phyloP scores from a whole-genome alignment of 2,329 filamentous ascomycete genomes.

The Fusarium nodosum region DNA sequence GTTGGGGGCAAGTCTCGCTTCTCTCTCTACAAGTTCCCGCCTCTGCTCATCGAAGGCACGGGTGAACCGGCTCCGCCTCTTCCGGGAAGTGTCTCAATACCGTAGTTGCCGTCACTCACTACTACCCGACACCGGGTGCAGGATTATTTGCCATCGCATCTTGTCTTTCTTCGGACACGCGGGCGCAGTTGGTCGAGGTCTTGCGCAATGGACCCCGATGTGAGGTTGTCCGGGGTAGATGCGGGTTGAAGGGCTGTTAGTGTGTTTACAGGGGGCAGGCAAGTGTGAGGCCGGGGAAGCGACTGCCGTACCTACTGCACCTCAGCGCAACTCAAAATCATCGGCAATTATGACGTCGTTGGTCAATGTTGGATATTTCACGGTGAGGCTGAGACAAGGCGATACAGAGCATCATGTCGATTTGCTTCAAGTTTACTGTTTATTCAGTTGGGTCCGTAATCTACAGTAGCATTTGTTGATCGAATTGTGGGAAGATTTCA shows the following conservation, averaged over 20 bases:
- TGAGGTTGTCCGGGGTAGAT: background rate
- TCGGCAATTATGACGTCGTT: conserved; percentile 27
- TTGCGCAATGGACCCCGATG: conserved; percentile 10
- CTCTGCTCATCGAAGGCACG: conserved; percentile 29
- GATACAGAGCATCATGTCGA: background rate
- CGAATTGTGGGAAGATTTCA: background rate
- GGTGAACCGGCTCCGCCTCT: conserved; percentile 24
- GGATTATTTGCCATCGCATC: conserved; percentile 27
- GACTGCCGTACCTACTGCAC: conserved; percentile 15
- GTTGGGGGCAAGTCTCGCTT: conserved; percentile 19
- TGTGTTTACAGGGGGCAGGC: conserved; percentile 13
- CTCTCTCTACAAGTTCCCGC: conserved; percentile 14
- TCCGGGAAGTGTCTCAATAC: conserved; percentile 19
- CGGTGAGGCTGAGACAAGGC: conserved; percentile 1
- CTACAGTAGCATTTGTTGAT: too few relatives aligned
- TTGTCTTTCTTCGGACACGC: conserved; percentile 24
- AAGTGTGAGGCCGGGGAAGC: conserved; percentile 15
- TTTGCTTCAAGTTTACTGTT: conserved; percentile 6
- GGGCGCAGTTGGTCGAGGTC: conserved; percentile 16
- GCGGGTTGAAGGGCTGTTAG: background rate
- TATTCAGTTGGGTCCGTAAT: background rate
- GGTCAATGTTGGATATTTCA: background rate
- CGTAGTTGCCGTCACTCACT: conserved; percentile 19
- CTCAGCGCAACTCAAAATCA: background rate
- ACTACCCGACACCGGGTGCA: conserved; percentile 11